Conservation (phyloP, 164 flowering plant genomes). For the Kingdonia uniflora region DNA sequence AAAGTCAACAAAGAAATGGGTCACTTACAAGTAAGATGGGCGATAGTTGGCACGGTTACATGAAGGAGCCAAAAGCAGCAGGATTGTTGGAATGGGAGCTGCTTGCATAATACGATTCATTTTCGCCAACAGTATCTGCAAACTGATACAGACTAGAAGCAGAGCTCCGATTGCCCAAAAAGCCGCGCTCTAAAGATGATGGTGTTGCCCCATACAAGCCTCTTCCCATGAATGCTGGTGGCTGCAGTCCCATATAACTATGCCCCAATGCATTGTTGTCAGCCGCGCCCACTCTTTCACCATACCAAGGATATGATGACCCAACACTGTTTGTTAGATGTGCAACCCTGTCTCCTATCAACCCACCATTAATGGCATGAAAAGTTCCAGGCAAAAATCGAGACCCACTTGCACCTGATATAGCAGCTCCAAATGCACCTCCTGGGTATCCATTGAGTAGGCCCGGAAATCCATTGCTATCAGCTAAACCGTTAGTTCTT, state of each 20-base stretch:
- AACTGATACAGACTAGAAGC: conserved; percentile 30
- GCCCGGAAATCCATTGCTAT: conserved; percentile 11
- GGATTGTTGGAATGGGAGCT: conserved; percentile 5
- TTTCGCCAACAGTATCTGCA: conserved; percentile 29
- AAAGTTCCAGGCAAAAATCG: too few species aligned
- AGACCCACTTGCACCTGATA: not conserved
- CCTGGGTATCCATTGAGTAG: conserved; percentile 10
- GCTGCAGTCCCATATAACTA: conserved; percentile 6
- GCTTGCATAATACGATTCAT: conserved; percentile 8
- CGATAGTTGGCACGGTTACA: too few species aligned
- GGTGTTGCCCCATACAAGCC: conserved; percentile 12
- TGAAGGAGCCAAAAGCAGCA: not conserved
- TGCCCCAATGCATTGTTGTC: conserved; percentile 9
- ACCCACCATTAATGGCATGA: too few species aligned
- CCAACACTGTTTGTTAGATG: conserved; percentile 5
- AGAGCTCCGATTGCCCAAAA: conserved; percentile 13
- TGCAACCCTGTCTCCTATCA: not conserved
- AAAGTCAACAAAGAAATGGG: too few species aligned
- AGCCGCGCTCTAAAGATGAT: conserved; percentile 14
- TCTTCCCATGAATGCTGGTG: conserved; percentile 12
- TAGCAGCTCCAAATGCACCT: not conserved
- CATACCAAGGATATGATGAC: conserved; percentile 18
- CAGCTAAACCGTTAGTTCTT: conserved; percentile 1
- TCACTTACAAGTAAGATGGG: too few species aligned
- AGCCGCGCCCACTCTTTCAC: conserved; percentile 9